Evolutionary conservation across 179 eudicot species (phyloP).

Genomic region (Spergularia azorica): DNA sequence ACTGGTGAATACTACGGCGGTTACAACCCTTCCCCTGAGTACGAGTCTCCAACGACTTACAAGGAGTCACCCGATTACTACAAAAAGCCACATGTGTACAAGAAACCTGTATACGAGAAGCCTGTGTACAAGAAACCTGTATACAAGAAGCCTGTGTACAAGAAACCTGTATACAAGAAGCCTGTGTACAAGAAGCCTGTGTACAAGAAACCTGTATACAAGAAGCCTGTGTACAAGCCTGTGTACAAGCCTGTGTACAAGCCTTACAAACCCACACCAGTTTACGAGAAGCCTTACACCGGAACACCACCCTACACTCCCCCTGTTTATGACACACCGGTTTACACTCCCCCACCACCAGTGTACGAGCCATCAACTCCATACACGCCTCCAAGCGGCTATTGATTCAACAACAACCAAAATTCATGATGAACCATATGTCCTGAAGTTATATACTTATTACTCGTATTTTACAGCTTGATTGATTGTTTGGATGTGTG

Average conservation of each 20-base stretch:
- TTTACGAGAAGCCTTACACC: no score
- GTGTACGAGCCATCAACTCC: not conserved
- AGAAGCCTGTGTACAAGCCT: slow-evolving; percentile 5
- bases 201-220: not conserved
- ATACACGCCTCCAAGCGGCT: not conserved
- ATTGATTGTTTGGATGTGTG: not conserved
- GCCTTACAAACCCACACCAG: not conserved
- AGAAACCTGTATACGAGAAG: not conserved
- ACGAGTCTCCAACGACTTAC: not conserved
- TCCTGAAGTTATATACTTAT: no score
- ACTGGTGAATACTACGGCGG: not conserved
- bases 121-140: not conserved
- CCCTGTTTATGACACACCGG: no score
- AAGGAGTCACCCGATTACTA: not conserved
- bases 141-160: not conserved
- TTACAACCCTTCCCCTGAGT: not conserved
- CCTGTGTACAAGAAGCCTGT: not conserved
- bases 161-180: not conserved
- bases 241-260: not conserved
- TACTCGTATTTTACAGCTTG: no score
- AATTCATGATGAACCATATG: not conserved
- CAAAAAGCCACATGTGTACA: not conserved
- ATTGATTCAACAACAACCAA: not conserved
- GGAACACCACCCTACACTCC: no score
- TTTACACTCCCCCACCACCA: not conserved